Conservation (phyloP, 192 early-diverging fungal species). For the Coemansia sp. region DNA sequence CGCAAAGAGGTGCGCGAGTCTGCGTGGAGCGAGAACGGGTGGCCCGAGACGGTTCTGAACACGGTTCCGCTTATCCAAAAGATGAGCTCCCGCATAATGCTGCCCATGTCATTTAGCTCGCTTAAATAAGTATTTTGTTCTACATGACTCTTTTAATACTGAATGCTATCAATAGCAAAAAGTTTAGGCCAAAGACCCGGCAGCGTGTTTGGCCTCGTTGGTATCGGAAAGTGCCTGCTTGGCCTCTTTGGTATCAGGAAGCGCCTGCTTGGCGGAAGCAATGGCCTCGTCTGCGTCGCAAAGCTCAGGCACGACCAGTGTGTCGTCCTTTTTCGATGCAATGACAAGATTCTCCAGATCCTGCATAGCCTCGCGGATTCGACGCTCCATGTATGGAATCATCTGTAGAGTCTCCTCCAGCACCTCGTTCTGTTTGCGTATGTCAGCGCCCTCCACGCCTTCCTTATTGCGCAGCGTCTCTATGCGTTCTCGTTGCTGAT, state of each 20-base stretch:
- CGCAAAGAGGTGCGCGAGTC: constrained; percentile 88
- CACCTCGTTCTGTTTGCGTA: constrained; percentile 53
- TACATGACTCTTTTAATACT: background rate
- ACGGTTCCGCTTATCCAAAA: constrained; percentile 78
- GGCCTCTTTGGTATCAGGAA: background rate
- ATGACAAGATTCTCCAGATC: constrained; percentile 40
- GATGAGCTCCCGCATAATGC: constrained; percentile 80
- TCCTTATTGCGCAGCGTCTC: constrained; percentile 16
- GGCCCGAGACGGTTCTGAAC: constrained; percentile 88
- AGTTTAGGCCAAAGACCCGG: background rate
- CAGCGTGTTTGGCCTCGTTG: background rate
- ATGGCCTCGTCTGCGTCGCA: constrained; percentile 4
- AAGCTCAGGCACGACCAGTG: constrained; percentile 3
- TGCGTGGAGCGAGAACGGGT: constrained; percentile 92
- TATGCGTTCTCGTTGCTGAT: constrained; percentile 25
- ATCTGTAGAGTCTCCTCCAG: constrained; percentile 47
- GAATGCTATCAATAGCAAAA: background rate
- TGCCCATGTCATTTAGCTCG: constrained; percentile 73
- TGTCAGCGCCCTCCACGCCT: constrained; percentile 28
- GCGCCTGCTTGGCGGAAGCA: background rate
- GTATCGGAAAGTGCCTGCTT: background rate
- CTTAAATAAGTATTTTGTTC: constrained; percentile 51
- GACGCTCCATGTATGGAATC: constrained; percentile 46
- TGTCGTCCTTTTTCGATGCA: background rate
- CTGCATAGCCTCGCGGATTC: constrained; percentile 33